Base-by-base conservation (phyloP, 148 eudicot species). In the Nyssa sinensis region DNA sequence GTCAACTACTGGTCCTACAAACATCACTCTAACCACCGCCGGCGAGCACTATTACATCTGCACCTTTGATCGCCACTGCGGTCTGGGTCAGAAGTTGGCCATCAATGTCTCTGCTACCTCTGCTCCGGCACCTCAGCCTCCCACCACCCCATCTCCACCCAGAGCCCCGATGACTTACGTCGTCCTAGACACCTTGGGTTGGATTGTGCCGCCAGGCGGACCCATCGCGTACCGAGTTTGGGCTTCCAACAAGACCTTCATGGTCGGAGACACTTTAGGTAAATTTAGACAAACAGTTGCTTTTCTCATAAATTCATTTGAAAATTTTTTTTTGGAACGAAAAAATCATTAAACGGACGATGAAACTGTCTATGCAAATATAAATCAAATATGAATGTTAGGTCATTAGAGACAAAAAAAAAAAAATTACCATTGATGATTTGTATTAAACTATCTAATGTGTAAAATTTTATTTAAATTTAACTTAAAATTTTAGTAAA, bases 31-130 rank as follows among this genome's bases (percentile, higher is more conserved):
- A 17, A 28, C 17, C 8, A 47, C 65, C 2, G 62, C 28, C 4
- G 87, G 80, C 0, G 49, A 12, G 53, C 70, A 61, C 69, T 81
- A 77, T 62, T 83, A 77, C 84, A 73, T 80, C 41, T 69, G 78
- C 55, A 71, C 78, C 60, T 71, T 77, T 16, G 74, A 69, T 23
- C 66, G 12, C 29, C 77, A 75, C 65, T 75, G 77, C 27, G 4
- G 13, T 13, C 66, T 66, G n/a, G 77, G 77, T 3, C 77, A 75
- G 13, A 66, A 75, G 55, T 12, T 75, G 24, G 32, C 71, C 64
- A 60, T 75, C 0, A 14, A 66, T 7, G 77, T 75, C 1, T 0
- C 77, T 2, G 23, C 62, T 1, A 51, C 62, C n/a, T 62, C 77
- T 5, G 5, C 49, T 27, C 77, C 77, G n/a, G 25, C 70, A 37